Evolutionary conservation across 495 filamentous ascomycete species (phyloP).

Genomic region (Hyaloscypha finlandica): DNA sequence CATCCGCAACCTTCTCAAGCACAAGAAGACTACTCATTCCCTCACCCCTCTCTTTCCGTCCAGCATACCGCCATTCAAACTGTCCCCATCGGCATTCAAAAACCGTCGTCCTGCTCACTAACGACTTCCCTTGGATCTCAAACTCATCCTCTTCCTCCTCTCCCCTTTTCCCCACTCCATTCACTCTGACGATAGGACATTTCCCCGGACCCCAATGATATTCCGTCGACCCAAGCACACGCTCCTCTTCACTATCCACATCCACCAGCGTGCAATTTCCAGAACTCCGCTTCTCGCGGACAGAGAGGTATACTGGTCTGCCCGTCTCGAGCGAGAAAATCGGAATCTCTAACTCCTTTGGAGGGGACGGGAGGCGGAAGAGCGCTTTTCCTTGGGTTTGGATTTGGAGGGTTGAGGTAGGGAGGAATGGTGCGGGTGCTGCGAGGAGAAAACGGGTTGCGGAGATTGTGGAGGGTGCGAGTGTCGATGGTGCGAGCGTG

Average conservation of each 20-base stretch:
- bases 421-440: constrained; percentile 33
- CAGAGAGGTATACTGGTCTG: constrained; percentile 42
- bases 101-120: constrained; percentile 39
- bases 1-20: constrained; percentile 37
- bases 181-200: constrained; percentile 32
- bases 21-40: constrained; percentile 39
- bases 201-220: constrained; percentile 53
- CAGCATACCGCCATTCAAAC: constrained; percentile 54
- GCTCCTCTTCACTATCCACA: constrained; percentile 29
- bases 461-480: not conserved
- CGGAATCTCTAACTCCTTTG: constrained; percentile 44
- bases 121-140: constrained; percentile 37
- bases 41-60: constrained; percentile 37
- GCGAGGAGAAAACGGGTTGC: constrained; percentile 11
- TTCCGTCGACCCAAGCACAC: constrained; percentile 41
- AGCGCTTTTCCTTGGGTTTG: constrained; percentile 44
- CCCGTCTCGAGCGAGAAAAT: constrained; percentile 41
- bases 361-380: constrained; percentile 46
- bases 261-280: constrained; percentile 42
- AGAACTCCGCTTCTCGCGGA: constrained; percentile 43
- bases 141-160: constrained; percentile 32
- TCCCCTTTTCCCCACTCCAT: not conserved
- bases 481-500: not conserved
- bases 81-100: constrained; percentile 41
- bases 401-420: constrained; percentile 44